Conservation (phyloP, 2,329 filamentous ascomycete genomes). For the Arthroderma sp. region DNA sequence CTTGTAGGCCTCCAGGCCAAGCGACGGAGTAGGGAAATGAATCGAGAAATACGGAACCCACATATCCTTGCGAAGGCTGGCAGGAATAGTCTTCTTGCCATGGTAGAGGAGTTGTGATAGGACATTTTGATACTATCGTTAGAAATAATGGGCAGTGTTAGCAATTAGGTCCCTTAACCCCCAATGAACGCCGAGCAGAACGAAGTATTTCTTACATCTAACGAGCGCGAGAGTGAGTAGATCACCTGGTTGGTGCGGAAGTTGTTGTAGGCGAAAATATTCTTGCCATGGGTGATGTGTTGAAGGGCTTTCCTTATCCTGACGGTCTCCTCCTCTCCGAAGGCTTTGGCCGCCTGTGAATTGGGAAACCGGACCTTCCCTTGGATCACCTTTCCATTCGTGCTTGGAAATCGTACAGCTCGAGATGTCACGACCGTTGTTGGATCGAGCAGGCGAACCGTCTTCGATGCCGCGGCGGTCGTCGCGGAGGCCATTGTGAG, state of each 20-base stretch:
- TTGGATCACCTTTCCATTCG: conserved; percentile 27
- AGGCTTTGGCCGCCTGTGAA: conserved; percentile 34
- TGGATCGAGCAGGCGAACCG: conserved; percentile 12
- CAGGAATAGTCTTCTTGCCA: conserved; percentile 51
- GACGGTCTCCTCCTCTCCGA: conserved; percentile 26
- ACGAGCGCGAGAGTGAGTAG: conserved; percentile 46
- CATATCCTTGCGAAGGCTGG: conserved; percentile 48
- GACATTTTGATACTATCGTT: conserved; percentile 38
- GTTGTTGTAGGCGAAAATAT: conserved; percentile 53
- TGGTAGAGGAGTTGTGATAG: conserved; percentile 50
- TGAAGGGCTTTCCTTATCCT: conserved; percentile 37
- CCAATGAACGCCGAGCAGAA: neutral
- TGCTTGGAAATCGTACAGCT: conserved; percentile 13
- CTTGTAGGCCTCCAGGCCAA: conserved; percentile 45
- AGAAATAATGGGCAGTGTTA: conserved; percentile 2
- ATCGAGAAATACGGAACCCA: conserved; percentile 51
- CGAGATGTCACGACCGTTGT: conserved; percentile 10
- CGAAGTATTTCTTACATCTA: conserved; percentile 39
- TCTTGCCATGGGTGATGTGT: conserved; percentile 41
- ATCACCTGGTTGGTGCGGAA: conserved; percentile 52
- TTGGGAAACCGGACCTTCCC: conserved; percentile 28
- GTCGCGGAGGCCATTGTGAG: conserved; percentile 7
- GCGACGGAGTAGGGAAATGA: conserved; percentile 39
- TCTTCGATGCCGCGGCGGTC: conserved; percentile 10
- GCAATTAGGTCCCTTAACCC: neutral